Evolutionary conservation across 257 asterid species (phyloP), one percentile per base, ranked within the genome.

Genomic region (Buddleja alternifolia): DNA sequence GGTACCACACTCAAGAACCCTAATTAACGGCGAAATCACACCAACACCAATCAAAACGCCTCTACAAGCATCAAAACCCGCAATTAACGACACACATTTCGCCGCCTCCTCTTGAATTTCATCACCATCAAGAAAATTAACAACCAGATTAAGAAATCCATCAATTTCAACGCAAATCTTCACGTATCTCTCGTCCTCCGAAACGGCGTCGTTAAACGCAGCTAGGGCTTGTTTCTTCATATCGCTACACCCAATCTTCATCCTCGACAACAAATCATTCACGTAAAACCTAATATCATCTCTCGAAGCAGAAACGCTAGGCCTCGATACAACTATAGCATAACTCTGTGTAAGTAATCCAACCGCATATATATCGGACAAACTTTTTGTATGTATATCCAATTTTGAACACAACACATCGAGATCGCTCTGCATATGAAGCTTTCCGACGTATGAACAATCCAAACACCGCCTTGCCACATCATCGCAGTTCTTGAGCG

Each of bases 341-440:
- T 75, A 75, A 67, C 74, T 81, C 74, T 91, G 91, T 6, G 77
- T 67, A 21, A 86, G 86, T 88, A 94, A 71, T 2, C 96, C 96
- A 45, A 71, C 86, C 17, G 87, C 75, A 56, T 91, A 87, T 17
- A 89, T 88, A 19, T 87, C 96, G 11, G 86, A 76, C 0, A 89
- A 48, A 48, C 73, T 74, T 79, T 53, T 81, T 0, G 70, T 65
- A 68, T 91, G 90, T 24, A 36, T 39, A 48, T 86, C 88, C 71
- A 94, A 67, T 48, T 77, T 88, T 40, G 84, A 74, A 9, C 86
- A 79, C 0, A 85, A 37, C 52, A 86, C 71, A 68, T 91, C 97
- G 36, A 91, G 93, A 82, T 91, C 93, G 71, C 99, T 94, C 68
- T 89, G 92, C 97, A 88, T 94, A 64, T 78, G 95, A 19, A 94